Percentiles rank a stretch among this genome's conserved stretches.
Evolutionary conservation across 1,139 yeast genomes (phyloP).

Genomic region (Zygoascus sp.): DNA sequence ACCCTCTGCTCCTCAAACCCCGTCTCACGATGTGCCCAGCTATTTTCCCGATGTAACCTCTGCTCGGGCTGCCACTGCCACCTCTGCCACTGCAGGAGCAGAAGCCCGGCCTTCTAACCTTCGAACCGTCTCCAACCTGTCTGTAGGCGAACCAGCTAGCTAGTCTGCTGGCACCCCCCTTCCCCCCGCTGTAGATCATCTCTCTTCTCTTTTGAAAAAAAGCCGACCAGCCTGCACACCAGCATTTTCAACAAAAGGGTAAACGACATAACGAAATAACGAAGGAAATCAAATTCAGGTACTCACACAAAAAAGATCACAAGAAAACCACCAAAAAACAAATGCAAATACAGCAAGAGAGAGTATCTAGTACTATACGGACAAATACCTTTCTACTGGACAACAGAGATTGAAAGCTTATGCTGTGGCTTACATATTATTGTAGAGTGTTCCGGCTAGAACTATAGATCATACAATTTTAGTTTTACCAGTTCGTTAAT

Average conservation of each 20-base stretch:
- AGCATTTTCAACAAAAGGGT: neutral
- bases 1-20: slow-evolving; percentile 10
- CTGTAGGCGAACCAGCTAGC: slow-evolving; percentile 1
- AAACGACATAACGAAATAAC: slow-evolving; percentile 1
- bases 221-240: too few relatives aligned
- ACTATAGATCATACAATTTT: neutral
- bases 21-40: slow-evolving; percentile 6
- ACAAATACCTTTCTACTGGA: too few relatives aligned
- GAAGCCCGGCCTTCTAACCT: slow-evolving; percentile 6
- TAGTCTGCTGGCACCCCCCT: neutral
- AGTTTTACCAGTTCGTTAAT: neutral
- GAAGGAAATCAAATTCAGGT: too few relatives aligned
- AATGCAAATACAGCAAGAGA: neutral
- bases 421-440: neutral
- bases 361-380: too few relatives aligned
- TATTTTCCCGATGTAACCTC: slow-evolving; percentile 11
- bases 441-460: neutral
- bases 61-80: neutral
- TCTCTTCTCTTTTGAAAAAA: too few relatives aligned
- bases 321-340: neutral
- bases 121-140: slow-evolving; percentile 9
- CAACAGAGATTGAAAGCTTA: too few relatives aligned
- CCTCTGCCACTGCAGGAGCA: slow-evolving; percentile 7
- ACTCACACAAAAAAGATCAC: too few relatives aligned
- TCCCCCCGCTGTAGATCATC: too few relatives aligned